Evolutionary conservation across 352 stramenopile genomes (phyloP).

Genomic region (Elongisporangium undulatum): DNA sequence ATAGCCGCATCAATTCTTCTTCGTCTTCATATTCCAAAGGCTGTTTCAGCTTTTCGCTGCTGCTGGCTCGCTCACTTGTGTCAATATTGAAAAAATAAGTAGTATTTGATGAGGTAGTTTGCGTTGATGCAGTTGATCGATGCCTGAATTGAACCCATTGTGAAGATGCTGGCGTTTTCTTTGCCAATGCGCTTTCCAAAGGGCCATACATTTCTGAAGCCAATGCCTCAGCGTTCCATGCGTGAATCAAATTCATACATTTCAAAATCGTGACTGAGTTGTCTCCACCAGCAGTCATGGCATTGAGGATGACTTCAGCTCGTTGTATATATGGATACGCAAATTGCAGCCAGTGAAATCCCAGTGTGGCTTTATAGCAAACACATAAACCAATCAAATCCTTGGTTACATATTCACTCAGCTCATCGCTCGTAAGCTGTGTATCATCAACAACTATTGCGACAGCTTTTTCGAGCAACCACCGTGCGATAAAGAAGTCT

Average conservation of each 20-base stretch:
- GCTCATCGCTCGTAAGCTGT: slow-evolving; percentile 2
- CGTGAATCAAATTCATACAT: neutral
- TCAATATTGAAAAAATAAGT: slow-evolving; percentile 66
- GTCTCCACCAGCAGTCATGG: slow-evolving; percentile 2
- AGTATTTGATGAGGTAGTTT: neutral
- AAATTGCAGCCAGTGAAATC: slow-evolving; percentile 8
- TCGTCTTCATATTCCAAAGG: slow-evolving; percentile 63
- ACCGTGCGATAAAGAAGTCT: slow-evolving; percentile 39
- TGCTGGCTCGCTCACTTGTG: slow-evolving; percentile 31
- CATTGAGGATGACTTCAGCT: slow-evolving; percentile 15
- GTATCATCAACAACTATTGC: neutral
- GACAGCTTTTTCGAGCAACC: slow-evolving; percentile 34
- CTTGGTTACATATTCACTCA: slow-evolving; percentile 9
- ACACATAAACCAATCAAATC: slow-evolving; percentile 31
- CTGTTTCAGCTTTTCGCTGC: slow-evolving; percentile 11
- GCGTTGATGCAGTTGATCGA: neutral
- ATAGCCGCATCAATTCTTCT: slow-evolving; percentile 7
- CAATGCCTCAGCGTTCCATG: neutral
- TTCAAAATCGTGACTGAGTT: neutral
- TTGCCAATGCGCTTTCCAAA: slow-evolving; percentile 22
- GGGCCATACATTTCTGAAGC: slow-evolving; percentile 2
- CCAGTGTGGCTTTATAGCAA: slow-evolving; percentile 37
- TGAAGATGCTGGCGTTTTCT: slow-evolving; percentile 42
- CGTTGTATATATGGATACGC: slow-evolving; percentile 12
- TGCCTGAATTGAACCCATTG: slow-evolving; percentile 42